These are phyloP conservation scores for Backusella mclennaniae DNA, from an alignment of 192 early-diverging fungal species.

Conservation along the genomic window DNA sequence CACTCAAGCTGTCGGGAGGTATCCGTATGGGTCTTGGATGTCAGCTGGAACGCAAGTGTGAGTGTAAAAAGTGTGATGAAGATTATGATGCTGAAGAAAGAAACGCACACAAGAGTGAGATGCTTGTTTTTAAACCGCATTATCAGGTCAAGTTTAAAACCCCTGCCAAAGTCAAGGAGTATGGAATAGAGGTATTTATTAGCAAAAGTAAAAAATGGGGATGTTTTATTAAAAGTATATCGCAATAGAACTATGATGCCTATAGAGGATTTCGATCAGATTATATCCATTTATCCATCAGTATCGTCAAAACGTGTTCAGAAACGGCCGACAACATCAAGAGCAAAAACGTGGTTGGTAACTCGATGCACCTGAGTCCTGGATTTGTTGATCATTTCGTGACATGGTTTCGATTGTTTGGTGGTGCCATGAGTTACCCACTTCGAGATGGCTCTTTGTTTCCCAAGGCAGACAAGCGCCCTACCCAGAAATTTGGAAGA, in stretches of 20 bases:
- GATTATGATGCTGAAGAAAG: not conserved
- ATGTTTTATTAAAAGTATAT: not conserved
- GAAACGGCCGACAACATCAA: constrained; percentile 10
- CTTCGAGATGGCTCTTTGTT: constrained; percentile 38
- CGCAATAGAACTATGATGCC: constrained; percentile 38
- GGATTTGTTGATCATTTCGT: constrained; percentile 38
- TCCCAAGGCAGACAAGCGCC: constrained; percentile 30
- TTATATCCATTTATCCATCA: constrained; percentile 42
- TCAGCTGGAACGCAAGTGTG: constrained; percentile 39
- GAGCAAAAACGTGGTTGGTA: constrained; percentile 13
- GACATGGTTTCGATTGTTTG: constrained; percentile 42
- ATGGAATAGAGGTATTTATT: constrained; percentile 17
- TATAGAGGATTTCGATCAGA: constrained; percentile 45
- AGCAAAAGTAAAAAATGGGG: not conserved
- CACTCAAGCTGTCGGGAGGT: constrained; percentile 40
- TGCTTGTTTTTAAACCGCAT: constrained; percentile 39
- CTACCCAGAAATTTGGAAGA: constrained; percentile 37
- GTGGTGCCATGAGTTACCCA: constrained; percentile 41
- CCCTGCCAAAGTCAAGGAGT: constrained; percentile 26
- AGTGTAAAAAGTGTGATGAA: constrained; percentile 24
- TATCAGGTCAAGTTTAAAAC: constrained; percentile 38
- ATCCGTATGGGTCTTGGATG: constrained; percentile 44
- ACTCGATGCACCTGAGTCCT: constrained; percentile 41
- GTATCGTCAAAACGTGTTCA: constrained; percentile 31
- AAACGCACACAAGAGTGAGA: constrained; percentile 27